Conservation (phyloP, 192 early-diverging fungal species). For the Pilobolus umbonatus region DNA sequence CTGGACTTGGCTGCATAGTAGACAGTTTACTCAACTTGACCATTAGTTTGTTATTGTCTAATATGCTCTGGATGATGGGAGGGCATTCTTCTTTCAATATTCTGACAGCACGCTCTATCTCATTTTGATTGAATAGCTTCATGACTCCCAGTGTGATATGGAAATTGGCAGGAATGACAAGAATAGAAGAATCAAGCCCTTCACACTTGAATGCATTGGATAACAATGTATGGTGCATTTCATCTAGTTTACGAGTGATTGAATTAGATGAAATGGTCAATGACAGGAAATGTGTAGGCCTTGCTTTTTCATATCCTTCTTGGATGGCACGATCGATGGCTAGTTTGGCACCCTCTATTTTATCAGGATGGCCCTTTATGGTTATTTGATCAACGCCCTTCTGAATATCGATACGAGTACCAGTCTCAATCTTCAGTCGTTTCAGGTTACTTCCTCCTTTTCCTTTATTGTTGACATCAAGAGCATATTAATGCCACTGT, state of each 20-base stretch:
- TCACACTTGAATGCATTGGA: constrained; percentile 3
- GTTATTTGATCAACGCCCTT: constrained; percentile 20
- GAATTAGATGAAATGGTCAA: constrained; percentile 8
- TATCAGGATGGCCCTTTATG: constrained; percentile 30
- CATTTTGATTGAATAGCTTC: constrained; percentile 21
- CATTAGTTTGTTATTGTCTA: neutral
- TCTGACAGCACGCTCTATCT: constrained; percentile 15
- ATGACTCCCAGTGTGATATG: constrained; percentile 30
- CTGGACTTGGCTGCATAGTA: constrained; percentile 23
- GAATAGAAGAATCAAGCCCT: constrained; percentile 10
- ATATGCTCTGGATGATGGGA: neutral
- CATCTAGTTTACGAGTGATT: constrained; percentile 16
- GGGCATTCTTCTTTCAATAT: constrained; percentile 19
- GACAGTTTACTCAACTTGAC: constrained; percentile 17
- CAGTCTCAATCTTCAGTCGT: constrained; percentile 23
- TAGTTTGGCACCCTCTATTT: constrained; percentile 17
- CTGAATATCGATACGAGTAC: constrained; percentile 24
- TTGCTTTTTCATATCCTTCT: constrained; percentile 9
- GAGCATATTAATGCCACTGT: neutral
- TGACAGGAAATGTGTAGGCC: constrained; percentile 25
- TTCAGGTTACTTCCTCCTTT: constrained; percentile 30
- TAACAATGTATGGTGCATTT: constrained; percentile 17
- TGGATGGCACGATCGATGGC: constrained; percentile 21
- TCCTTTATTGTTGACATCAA: neutral
- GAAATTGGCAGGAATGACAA: constrained; percentile 16